These are phyloP conservation scores for Tetraselmis chui DNA, from an alignment of 139 green algal genomes.

Conservation along the genomic window DNA sequence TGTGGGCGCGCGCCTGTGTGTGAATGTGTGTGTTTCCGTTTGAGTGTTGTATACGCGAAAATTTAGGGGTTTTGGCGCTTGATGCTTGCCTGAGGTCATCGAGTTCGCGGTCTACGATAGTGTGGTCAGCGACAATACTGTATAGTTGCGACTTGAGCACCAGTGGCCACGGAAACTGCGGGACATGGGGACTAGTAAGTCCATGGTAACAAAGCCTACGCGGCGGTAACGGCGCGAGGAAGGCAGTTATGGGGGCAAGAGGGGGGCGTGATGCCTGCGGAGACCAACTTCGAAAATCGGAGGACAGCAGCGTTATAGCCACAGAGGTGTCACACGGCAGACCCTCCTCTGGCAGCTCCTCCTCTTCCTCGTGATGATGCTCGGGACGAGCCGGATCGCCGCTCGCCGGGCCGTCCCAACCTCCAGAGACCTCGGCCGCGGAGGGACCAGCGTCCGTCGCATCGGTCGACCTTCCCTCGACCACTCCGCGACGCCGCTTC, in stretches of 20 bases:
- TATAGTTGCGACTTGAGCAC: slow-evolving; percentile 13
- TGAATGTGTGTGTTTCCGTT: no score
- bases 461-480: neutral
- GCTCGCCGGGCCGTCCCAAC: no score
- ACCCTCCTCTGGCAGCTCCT: neutral
- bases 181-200: neutral
- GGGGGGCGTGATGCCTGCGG: neutral
- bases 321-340: slow-evolving; percentile 7
- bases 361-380: neutral
- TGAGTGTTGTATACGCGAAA: no score
- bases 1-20: no score
- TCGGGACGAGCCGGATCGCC: neutral
- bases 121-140: slow-evolving; percentile 2
- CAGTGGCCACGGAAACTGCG: neutral
- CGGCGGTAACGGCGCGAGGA: neutral
- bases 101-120: slow-evolving; percentile 5
- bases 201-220: neutral
- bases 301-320: slow-evolving; percentile 3
- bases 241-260: neutral
- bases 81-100: neutral
- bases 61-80: no score
- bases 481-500: neutral
- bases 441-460: no score
- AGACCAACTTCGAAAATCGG: neutral
- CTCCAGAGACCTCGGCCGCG: neutral